Conservation (phyloP, 768 basidiomycete species). For the Suillus subaureus region DNA sequence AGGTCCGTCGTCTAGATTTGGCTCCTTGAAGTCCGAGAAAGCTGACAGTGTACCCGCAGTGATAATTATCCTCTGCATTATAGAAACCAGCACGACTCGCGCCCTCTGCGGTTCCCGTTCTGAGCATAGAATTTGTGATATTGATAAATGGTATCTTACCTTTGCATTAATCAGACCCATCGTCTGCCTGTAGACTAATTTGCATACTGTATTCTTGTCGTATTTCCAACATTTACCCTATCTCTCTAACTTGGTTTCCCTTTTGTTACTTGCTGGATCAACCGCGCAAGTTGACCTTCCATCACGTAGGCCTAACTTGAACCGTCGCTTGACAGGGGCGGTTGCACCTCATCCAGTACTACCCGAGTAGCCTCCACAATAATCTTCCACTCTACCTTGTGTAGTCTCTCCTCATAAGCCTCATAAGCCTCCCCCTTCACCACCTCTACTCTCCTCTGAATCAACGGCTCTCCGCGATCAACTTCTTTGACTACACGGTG, state of each 20-base stretch:
- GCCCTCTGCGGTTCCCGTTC: slow-evolving; percentile 31
- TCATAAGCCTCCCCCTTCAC: slow-evolving; percentile 72
- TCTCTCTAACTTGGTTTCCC: not conserved
- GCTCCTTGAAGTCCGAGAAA: not conserved
- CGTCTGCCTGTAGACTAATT: slow-evolving; percentile 16
- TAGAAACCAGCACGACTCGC: slow-evolving; percentile 12
- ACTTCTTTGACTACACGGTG: slow-evolving; percentile 93
- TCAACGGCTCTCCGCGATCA: slow-evolving; percentile 86
- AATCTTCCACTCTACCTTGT: slow-evolving; percentile 83
- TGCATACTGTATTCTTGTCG: not conserved
- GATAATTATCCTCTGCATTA: slow-evolving; percentile 21
- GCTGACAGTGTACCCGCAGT: slow-evolving; percentile 15
- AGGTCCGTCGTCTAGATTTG: slow-evolving; percentile 16
- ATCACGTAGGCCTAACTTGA: not conserved
- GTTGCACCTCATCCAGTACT: slow-evolving; percentile 58
- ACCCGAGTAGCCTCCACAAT: slow-evolving; percentile 85
- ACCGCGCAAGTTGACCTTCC: not conserved
- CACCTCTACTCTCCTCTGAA: slow-evolving; percentile 80
- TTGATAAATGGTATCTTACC: slow-evolving; percentile 4
- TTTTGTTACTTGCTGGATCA: not conserved
- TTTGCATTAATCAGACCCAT: slow-evolving; percentile 14
- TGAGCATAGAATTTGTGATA: slow-evolving; percentile 14
- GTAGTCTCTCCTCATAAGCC: slow-evolving; percentile 75
- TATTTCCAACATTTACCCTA: not conserved
- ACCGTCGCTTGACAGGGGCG: slow-evolving; percentile 19